These are phyloP conservation scores for Cynanchum wilfordii DNA, from an alignment of 257 asterid species.

Conservation along the genomic window DNA sequence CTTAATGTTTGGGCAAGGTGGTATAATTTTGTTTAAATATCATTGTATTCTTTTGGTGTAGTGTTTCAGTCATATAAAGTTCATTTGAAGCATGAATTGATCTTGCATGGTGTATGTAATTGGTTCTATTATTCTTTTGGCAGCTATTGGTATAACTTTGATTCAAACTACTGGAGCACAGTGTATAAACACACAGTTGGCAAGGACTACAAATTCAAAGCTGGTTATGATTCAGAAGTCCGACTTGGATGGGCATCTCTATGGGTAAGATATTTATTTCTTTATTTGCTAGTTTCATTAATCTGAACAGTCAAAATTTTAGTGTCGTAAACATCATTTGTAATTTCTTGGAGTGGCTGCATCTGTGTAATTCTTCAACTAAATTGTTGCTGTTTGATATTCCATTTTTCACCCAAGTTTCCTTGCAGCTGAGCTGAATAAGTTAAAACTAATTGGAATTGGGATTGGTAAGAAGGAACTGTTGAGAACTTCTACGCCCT, in stretches of 20 bases:
- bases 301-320: neutral
- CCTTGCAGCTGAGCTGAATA: neutral
- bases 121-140: conserved; percentile 19
- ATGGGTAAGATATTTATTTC: conserved; percentile 52
- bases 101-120: conserved; percentile 1
- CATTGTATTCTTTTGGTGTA: no score
- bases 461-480: neutral
- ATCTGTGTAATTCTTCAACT: neutral
- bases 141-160: conserved; percentile 83
- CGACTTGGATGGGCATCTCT: conserved; percentile 97
- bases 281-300: conserved; percentile 2
- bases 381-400: neutral
- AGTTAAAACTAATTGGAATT: neutral
- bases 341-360: neutral
- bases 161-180: conserved; percentile 71
- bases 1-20: neutral
- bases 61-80: neutral
- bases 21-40: neutral
- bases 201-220: conserved; percentile 80
- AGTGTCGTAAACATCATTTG: neutral
- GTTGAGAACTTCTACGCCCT: neutral
- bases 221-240: conserved; percentile 89
- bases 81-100: neutral
- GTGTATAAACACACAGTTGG: conserved; percentile 82
- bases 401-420: neutral